These are phyloP conservation scores for Pichia exigua DNA, from an alignment of 805 yeast genomes.

Conservation along the genomic window DNA sequence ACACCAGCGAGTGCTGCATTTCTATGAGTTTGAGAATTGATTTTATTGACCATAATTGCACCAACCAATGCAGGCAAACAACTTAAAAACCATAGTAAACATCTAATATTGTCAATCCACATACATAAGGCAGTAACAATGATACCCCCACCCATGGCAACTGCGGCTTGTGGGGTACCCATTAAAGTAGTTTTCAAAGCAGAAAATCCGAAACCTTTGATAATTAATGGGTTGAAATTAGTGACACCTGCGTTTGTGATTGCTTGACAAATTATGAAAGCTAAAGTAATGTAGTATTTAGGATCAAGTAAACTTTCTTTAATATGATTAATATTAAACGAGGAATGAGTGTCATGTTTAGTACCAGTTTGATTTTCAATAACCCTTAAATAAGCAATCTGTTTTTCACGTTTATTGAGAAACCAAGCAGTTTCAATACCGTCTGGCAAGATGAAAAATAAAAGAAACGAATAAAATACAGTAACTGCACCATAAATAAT, in stretches of 20 bases:
- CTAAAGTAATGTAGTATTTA: slow-evolving; percentile 30
- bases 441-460: slow-evolving; percentile 33
- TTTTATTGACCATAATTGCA: slow-evolving; percentile 4
- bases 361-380: slow-evolving; percentile 2
- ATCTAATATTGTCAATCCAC: slow-evolving; percentile 6
- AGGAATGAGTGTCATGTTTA: slow-evolving; percentile 29
- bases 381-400: slow-evolving; percentile 8
- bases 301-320: slow-evolving; percentile 39
- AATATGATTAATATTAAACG: slow-evolving; percentile 36
- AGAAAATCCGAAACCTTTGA: slow-evolving; percentile 10
- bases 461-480: slow-evolving; percentile 27
- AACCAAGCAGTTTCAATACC: slow-evolving; percentile 41
- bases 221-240: slow-evolving; percentile 8
- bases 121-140: slow-evolving; percentile 3
- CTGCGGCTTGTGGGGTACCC: slow-evolving; percentile 30
- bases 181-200: slow-evolving; percentile 14
- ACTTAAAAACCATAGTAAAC: slow-evolving; percentile 6
- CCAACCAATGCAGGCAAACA: slow-evolving; percentile 7
- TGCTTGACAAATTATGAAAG: slow-evolving; percentile 23
- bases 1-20: slow-evolving; percentile 3
- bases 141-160: slow-evolving; percentile 27
- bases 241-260: slow-evolving; percentile 10
- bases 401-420: slow-evolving; percentile 33
- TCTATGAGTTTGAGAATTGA: background rate
- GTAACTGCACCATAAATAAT: slow-evolving; percentile 55